phyloP scores from a whole-genome alignment of 495 filamentous ascomycete genomes.

The Hypoxylon crocopeplum region DNA sequence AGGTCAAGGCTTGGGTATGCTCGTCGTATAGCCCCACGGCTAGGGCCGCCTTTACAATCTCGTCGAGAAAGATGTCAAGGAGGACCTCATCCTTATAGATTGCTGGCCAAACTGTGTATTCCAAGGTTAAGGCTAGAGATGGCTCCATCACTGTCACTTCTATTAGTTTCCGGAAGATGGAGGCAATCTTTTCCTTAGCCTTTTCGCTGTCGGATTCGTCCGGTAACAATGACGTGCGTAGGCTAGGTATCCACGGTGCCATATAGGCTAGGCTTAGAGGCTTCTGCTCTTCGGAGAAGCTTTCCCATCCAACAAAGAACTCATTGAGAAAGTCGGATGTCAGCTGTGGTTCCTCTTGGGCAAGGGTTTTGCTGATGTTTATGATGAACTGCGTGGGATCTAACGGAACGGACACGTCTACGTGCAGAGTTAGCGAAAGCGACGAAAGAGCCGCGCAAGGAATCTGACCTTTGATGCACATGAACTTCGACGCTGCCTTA shows the following conservation, averaged over 20 bases:
- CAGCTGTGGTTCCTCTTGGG: slow-evolving; percentile 66
- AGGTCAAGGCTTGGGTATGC: slow-evolving; percentile 64
- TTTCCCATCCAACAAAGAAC: slow-evolving; percentile 73
- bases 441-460: background rate
- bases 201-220: slow-evolving; percentile 66
- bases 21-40: slow-evolving; percentile 62
- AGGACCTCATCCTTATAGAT: slow-evolving; percentile 68
- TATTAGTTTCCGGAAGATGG: slow-evolving; percentile 67
- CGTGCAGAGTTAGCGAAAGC: slow-evolving; percentile 9
- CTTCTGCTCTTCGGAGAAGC: slow-evolving; percentile 66
- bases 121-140: slow-evolving; percentile 60
- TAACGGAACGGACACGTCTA: slow-evolving; percentile 62
- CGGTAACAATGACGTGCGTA: slow-evolving; percentile 62
- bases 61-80: slow-evolving; percentile 68
- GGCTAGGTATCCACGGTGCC: slow-evolving; percentile 67
- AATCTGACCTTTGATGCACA: slow-evolving; percentile 61
- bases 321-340: slow-evolving; percentile 71
- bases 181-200: slow-evolving; percentile 65
- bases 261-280: slow-evolving; percentile 70
- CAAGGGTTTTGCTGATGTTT: slow-evolving; percentile 66
- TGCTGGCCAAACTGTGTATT: slow-evolving; percentile 66
- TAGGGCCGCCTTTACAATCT: slow-evolving; percentile 65
- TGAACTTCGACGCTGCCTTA: slow-evolving; percentile 61
- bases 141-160: slow-evolving; percentile 65
- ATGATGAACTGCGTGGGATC: slow-evolving; percentile 69